Percentiles rank a stretch among this genome's conserved stretches.
phyloP scores from a whole-genome alignment of 495 filamentous ascomycete genomes.

The Aspergillus leporis region DNA sequence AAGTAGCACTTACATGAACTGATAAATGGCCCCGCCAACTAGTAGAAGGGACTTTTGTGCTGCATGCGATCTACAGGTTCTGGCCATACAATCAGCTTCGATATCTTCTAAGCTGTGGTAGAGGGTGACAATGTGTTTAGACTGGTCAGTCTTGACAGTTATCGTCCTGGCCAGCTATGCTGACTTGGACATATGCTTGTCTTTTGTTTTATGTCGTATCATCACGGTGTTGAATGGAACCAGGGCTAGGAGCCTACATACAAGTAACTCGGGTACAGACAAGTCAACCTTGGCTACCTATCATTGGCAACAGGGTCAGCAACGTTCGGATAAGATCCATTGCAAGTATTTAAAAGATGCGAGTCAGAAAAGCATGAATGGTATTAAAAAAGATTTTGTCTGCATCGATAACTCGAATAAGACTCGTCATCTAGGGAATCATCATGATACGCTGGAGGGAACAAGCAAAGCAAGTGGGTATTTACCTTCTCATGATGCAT shows the following conservation, averaged over 20 bases:
- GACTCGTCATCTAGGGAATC: conserved; percentile 63
- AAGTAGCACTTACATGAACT: conserved; percentile 26
- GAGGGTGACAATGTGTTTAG: conserved; percentile 13
- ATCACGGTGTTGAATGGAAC: conserved; percentile 39
- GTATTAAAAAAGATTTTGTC: conserved; percentile 55
- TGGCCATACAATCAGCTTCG: conserved; percentile 27
- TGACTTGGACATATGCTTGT: conserved; percentile 64
- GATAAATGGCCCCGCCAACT: background rate
- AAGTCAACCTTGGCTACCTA: background rate
- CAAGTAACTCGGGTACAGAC: conserved; percentile 14
- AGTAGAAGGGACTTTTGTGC: background rate
- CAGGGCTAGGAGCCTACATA: conserved; percentile 29
- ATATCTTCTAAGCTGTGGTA: conserved; percentile 21
- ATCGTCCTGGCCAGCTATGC: conserved; percentile 50
- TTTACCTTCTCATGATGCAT: conserved; percentile 18
- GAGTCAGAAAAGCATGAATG: conserved; percentile 61
- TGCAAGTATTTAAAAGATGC: conserved; percentile 13
- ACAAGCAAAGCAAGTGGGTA: conserved; percentile 6
- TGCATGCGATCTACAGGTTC: conserved; percentile 2
- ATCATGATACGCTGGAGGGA: conserved; percentile 45
- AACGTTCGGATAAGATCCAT: conserved; percentile 1
- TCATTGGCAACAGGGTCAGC: conserved; percentile 24
- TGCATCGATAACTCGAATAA: conserved; percentile 62
- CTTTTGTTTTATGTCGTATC: conserved; percentile 51
- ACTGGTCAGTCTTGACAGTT: conserved; percentile 50